Evolutionary conservation across 768 basidiomycete species (phyloP), one percentile per base, ranked within the genome.

Genomic region (Pleurotus salmoneostramineus): DNA sequence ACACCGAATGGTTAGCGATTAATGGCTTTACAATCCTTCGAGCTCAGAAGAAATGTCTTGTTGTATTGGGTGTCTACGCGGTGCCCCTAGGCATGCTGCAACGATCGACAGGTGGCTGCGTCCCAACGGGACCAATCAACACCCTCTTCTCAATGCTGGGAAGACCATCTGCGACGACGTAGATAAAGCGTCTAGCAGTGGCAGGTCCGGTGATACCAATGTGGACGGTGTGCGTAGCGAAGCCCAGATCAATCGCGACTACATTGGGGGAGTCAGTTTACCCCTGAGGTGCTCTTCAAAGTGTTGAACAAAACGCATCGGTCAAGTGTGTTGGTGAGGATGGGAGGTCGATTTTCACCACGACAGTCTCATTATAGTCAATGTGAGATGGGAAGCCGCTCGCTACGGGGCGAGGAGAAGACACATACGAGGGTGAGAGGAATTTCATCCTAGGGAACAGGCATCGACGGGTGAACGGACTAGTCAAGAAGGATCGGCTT

Each of bases 221-320:
- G 56, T 75, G 74, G 58, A 75, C 71, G 0, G 69, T 73, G 56
- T 78, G 77, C 1, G 77, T 73, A 4, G 73, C 73, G 61, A 77
- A 77, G 0, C 76, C 75, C 11, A 76, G 68, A 57, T 78, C 76
- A 61, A 73, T 73, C 17, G 71, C 68, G 34, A 75, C 76, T 77
- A 61, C 76, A 77, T 52, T 7, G 35, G 33, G 43, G n/a, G n/a
- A n/a, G n/a, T n/a, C n/a, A n/a, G n/a, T n/a, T n/a, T n/a, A n/a
- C n/a, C n/a, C n/a, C n/a, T n/a, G 11, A n/a, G n/a, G 6, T 5
- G 17, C 44, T 5, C n/a, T 15, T 6, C 6, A 12, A 45, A 15
- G 11, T 15, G 44, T n/a, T n/a, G 44, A 17, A 11, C 3, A 5
- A 11, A 45, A 17, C 6, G 6, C 17, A 6, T n/a, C 44, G 15